phyloP scores from a whole-genome alignment of 306 rosid species.

The Argentina anserina region DNA sequence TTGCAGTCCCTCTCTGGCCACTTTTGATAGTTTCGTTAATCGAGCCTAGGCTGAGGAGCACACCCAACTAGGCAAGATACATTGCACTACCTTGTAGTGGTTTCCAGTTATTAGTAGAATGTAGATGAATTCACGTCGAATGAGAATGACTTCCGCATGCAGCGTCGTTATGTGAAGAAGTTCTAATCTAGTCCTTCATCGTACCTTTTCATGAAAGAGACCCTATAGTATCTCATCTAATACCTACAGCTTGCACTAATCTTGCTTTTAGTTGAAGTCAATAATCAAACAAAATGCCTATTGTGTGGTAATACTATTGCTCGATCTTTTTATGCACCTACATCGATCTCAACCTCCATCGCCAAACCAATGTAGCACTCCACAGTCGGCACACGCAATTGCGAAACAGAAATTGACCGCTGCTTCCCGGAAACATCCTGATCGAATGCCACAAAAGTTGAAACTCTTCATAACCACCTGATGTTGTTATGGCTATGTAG shows the following conservation, averaged over 20 bases:
- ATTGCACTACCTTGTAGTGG: no score
- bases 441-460: slow-evolving; percentile 17
- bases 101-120: no score
- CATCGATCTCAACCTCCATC: background rate
- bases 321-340: background rate
- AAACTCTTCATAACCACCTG: slow-evolving; percentile 16
- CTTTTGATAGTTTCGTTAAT: no score
- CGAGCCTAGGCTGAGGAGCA: no score
- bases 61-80: no score
- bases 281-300: background rate
- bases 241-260: background rate
- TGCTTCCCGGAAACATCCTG: slow-evolving; percentile 21
- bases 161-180: background rate
- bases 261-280: background rate
- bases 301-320: background rate
- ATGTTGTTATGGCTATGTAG: slow-evolving; percentile 15
- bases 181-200: background rate
- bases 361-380: background rate
- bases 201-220: background rate
- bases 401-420: background rate
- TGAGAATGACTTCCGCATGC: background rate
- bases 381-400: background rate
- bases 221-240: background rate
- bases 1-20: no score
- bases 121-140: no score